phyloP scores from a whole-genome alignment of 2,329 filamentous ascomycete genomes.

The Aspergillus pseudoglaucus region DNA sequence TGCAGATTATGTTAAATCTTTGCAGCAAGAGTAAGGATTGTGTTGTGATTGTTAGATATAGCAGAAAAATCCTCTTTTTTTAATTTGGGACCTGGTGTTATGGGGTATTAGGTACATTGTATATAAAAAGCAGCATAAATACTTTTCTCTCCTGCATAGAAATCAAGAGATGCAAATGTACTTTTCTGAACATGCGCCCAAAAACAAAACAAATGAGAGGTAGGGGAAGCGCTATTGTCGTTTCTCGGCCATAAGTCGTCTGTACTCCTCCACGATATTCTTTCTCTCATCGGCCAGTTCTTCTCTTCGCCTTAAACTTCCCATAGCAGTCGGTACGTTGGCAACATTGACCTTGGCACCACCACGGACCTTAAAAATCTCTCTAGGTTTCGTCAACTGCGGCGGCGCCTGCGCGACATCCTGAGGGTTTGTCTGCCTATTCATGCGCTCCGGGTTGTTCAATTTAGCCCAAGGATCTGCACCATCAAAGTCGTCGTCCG shows the following conservation, averaged over 20 bases:
- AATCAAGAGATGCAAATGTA: not conserved
- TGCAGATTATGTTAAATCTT: slow-evolving; percentile 58
- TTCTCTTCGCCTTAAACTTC: slow-evolving; percentile 65
- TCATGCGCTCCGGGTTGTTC: slow-evolving; percentile 48
- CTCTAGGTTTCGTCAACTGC: slow-evolving; percentile 56
- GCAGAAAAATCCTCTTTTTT: slow-evolving; percentile 5
- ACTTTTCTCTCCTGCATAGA: not conserved
- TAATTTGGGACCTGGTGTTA: slow-evolving; percentile 8
- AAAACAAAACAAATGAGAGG: not conserved
- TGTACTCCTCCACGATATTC: slow-evolving; percentile 67
- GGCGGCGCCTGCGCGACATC: slow-evolving; percentile 69
- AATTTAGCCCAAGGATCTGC: slow-evolving; percentile 72
- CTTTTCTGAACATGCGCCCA: not conserved
- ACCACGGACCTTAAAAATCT: slow-evolving; percentile 59
- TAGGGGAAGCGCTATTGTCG: slow-evolving; percentile 20
- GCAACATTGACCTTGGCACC: slow-evolving; percentile 61
- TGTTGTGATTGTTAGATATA: slow-evolving; percentile 7
- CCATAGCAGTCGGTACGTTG: slow-evolving; percentile 62
- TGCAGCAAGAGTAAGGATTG: slow-evolving; percentile 23
- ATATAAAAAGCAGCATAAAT: slow-evolving; percentile 11
- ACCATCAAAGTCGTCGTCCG: slow-evolving; percentile 48
- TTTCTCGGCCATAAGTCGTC: slow-evolving; percentile 59
- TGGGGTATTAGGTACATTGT: slow-evolving; percentile 3
- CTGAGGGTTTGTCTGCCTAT: slow-evolving; percentile 31
- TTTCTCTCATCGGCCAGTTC: slow-evolving; percentile 63